Conservation (phyloP, 2,329 filamentous ascomycete species). For the Cadophora malorum region DNA sequence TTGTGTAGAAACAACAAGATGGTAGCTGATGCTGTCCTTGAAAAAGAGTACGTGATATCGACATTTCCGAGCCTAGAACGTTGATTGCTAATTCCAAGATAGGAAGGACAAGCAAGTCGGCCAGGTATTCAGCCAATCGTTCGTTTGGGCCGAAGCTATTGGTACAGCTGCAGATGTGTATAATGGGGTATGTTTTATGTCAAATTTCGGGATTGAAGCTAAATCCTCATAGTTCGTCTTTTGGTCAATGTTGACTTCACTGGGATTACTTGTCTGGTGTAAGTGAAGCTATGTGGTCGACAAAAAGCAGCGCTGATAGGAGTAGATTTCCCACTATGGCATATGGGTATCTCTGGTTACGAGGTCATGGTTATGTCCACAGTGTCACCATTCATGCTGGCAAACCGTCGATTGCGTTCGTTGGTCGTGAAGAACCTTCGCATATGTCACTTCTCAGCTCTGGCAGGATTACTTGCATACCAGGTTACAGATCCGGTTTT, state of each 20-base stretch:
- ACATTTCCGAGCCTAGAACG: constrained; percentile 33
- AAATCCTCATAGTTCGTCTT: constrained; percentile 74
- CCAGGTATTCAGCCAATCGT: constrained; percentile 72
- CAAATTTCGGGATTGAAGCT: constrained; percentile 30
- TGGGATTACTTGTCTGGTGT: constrained; percentile 94
- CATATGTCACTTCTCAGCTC: constrained; percentile 75
- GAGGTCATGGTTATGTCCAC: constrained; percentile 88
- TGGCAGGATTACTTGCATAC: constrained; percentile 81
- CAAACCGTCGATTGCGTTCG: constrained; percentile 70
- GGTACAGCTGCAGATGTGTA: constrained; percentile 90
- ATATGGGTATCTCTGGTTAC: constrained; percentile 98
- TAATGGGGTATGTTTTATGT: constrained; percentile 71
- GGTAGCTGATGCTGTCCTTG: constrained; percentile 58
- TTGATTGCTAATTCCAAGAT: constrained; percentile 42
- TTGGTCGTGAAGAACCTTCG: constrained; percentile 73
- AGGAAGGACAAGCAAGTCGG: constrained; percentile 79
- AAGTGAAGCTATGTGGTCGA: constrained; percentile 52
- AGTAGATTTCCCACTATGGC: constrained; percentile 91
- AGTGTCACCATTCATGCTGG: constrained; percentile 80
- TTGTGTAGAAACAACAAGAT: constrained; percentile 50
- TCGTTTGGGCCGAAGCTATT: constrained; percentile 75
- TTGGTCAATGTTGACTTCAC: constrained; percentile 91
- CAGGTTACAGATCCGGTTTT: constrained; percentile 73
- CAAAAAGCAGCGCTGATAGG: constrained; percentile 26
- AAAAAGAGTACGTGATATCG: constrained; percentile 73